Evolutionary conservation across 2,329 filamentous ascomycete species (phyloP), one percentile per base, ranked within the genome.

Genomic region (Karstenula rhodostoma): DNA sequence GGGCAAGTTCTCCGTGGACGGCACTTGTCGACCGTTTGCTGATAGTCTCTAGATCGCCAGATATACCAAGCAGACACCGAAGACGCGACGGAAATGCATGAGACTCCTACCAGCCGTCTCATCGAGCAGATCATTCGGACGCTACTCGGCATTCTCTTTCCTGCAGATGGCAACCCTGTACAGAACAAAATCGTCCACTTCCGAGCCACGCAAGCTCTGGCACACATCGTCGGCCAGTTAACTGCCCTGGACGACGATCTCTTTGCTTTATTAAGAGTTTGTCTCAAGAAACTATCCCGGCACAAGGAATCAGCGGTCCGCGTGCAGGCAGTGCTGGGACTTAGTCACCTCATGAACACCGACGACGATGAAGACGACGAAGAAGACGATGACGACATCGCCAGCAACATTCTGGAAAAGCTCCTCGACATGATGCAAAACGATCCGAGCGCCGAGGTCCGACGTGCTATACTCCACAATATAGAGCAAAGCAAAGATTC

Each of bases 131-230:
- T 98, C 37, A 86, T 98, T 71, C 87, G 88, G 56, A 85, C 88
- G 7, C 80, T 95, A 22, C 82, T 96, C 3, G 90, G 91, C 5
- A 81, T 97, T n/a, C 83, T 97, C 61, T 54, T 54, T 22, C 51
- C 51, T 25, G 8, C 23, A 22, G 51, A 54, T 4, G 37, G 23
- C 35, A 54, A 54, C 37, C 86, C 85, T 10, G 88, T 91, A 46
- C 98, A 97, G 79, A 95, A 99, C 79, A 98, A 97, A 79, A 90
- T 90, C 60, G 90, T 98, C 49, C 88, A 95, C 60, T 99, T 93
- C 78, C 86, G 95, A 60, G 88, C 93, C 4, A 96, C 94, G 0
- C 95, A 99, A 75, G 87, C 97, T 55, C 88, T 96, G 56, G 91
- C 93, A 1, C 92, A 97, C 75, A 89, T 97, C 64, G 90, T 99